Evolutionary conservation across 768 basidiomycete species (phyloP), one percentile per base, ranked within the genome.

Genomic region (Solioccasus polychromus): DNA sequence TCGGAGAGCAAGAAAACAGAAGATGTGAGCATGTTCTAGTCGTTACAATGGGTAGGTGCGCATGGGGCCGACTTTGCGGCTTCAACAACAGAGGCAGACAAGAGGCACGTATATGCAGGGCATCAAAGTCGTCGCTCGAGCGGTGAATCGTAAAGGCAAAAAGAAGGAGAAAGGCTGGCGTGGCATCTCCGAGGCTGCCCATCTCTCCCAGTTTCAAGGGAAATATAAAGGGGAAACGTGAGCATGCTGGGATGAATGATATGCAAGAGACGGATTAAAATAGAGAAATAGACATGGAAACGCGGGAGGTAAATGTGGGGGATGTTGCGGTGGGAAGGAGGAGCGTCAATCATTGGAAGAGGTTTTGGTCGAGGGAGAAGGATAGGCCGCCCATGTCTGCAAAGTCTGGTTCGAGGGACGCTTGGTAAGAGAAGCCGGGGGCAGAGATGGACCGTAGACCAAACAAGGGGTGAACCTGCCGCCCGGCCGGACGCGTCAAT

Each of bases 11-110:
- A 63, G 59, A 68, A 54, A 45, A 48, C 62, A 44, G 66, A 58
- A 62, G 61, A 68, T 61, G 67, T 64, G 67, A 67, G 78, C 76
- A 80, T 83, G 74, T 53, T 84, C 80, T 85, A 83, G 77, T 82
- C 78, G 76, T 83, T 85, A 83, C 82, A 81, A 52, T 42, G 48
- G 61, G 46, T 30, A 22, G 45, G 44, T 59, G 41, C 32, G 48
- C 45, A 61, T 42, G 48, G 51, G 53, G 49, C 58, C 57, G 55
- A 37, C 42, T 54, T 51, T 53, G 53, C 32, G 36, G 46, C 51
- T 51, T 53, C 32, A 38, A 51, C 47, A 53, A 52, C 49, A 50
- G 24, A 29, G 22, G 32, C 42, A 50, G 44, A 39, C 39, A 47
- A 44, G 48, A 37, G 36, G 48, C 22, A 35, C 37, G 38, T 50